Conservation (phyloP, 805 yeast genomes). For the Ogataea degrootiae region DNA sequence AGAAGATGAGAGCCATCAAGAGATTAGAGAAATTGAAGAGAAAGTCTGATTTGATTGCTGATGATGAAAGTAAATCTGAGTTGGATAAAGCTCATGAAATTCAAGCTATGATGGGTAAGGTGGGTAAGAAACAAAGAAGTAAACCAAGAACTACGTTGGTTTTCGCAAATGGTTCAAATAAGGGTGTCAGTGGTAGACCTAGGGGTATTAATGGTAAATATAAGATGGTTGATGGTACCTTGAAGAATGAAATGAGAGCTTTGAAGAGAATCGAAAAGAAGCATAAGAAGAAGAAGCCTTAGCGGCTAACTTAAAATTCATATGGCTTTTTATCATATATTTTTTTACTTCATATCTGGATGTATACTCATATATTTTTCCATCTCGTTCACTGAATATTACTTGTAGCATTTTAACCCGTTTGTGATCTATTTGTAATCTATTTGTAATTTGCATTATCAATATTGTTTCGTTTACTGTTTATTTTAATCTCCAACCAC, state of each 20-base stretch:
- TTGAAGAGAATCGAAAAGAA: constrained; percentile 85
- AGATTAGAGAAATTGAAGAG: constrained; percentile 84
- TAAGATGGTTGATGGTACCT: constrained; percentile 98
- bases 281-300: constrained; percentile 49
- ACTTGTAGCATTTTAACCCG: no score
- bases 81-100: constrained; percentile 94
- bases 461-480: no score
- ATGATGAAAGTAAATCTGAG: constrained; percentile 82
- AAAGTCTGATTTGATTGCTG: constrained; percentile 89
- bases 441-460: no score
- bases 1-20: constrained; percentile 86
- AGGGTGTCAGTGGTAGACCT: constrained; percentile 90
- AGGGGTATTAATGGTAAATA: constrained; percentile 95
- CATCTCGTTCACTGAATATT: no score
- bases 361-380: background rate
- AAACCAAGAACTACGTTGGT: constrained; percentile 86
- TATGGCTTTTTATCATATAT: background rate
- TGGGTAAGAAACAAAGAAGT: constrained; percentile 53
- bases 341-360: background rate
- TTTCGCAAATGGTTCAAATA: constrained; percentile 80
- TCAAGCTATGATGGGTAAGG: constrained; percentile 72
- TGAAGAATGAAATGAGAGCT: constrained; percentile 97
- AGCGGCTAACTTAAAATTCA: background rate
- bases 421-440: no score
- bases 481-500: no score